Conservation (phyloP, 345 rosid genomes). For the Rhizophora mangle region DNA sequence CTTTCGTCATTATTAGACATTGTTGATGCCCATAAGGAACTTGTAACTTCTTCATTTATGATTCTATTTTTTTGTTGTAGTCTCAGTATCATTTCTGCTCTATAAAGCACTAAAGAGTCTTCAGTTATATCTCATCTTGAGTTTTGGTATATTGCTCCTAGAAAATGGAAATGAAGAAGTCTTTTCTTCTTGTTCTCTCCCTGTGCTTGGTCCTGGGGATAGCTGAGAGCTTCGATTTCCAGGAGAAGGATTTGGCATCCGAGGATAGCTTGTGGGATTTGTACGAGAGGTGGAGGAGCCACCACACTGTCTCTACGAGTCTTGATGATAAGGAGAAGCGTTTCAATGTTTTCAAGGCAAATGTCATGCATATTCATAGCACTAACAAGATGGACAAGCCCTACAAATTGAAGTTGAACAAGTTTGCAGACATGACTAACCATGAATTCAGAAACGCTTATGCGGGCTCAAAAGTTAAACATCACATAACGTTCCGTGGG, state of each 20-base stretch:
- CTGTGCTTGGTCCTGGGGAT: constrained; percentile 42
- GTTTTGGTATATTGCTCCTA: background rate
- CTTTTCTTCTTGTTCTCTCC: constrained; percentile 34
- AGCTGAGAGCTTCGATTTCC: constrained; percentile 57
- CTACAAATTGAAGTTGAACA: constrained; percentile 80
- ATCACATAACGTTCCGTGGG: constrained; percentile 60
- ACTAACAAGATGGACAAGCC: constrained; percentile 67
- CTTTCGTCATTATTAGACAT: constrained; percentile 5
- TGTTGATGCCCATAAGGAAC: constrained; percentile 48
- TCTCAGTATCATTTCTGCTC: constrained; percentile 16
- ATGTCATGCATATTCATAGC: constrained; percentile 64
- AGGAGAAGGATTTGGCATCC: constrained; percentile 54
- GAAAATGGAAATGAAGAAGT: constrained; percentile 22
- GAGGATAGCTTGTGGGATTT: constrained; percentile 72
- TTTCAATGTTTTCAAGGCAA: constrained; percentile 75
- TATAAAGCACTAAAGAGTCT: constrained; percentile 22
- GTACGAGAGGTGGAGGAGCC: constrained; percentile 86
- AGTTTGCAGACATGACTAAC: constrained; percentile 82
- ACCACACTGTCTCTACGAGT: constrained; percentile 65
- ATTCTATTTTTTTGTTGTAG: constrained; percentile 7
- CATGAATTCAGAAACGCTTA: constrained; percentile 57
- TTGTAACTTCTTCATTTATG: constrained; percentile 38
- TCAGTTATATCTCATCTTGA: background rate
- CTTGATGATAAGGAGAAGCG: constrained; percentile 61
- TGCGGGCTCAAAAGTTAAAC: constrained; percentile 72